Evolutionary conservation across 768 basidiomycete genomes (phyloP).

Genomic region (Tylopilus felleus): DNA sequence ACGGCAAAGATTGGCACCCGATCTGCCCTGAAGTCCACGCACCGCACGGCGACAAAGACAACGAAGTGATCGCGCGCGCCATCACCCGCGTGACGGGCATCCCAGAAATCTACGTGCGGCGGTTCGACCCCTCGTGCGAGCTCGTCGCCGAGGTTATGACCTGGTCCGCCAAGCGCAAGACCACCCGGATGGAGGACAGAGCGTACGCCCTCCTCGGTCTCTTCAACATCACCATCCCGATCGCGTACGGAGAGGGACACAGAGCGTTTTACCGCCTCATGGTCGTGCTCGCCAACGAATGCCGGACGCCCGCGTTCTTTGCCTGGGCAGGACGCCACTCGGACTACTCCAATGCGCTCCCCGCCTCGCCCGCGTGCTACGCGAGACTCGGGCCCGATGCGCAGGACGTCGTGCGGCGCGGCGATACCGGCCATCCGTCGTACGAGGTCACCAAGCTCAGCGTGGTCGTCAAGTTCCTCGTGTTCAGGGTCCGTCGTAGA

Average conservation of each 20-base stretch:
- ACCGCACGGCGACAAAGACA: slow-evolving; percentile 4
- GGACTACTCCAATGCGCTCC: slow-evolving; percentile 6
- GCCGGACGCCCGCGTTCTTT: slow-evolving; percentile 6
- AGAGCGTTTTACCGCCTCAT: slow-evolving; percentile 11
- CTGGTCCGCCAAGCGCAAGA: slow-evolving; percentile 9
- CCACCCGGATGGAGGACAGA: slow-evolving; percentile 6
- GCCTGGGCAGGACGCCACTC: slow-evolving; percentile 13
- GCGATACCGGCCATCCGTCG: slow-evolving; percentile 2
- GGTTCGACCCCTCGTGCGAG: slow-evolving; percentile 4
- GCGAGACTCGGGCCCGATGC: background rate
- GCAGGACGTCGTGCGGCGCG: background rate
- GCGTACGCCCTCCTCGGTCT: slow-evolving; percentile 13
- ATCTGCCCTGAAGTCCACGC: background rate
- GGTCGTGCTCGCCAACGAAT: slow-evolving; percentile 12
- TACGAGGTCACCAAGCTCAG: slow-evolving; percentile 17
- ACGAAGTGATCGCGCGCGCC: background rate
- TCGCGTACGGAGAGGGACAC: slow-evolving; percentile 8
- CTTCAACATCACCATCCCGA: slow-evolving; percentile 10
- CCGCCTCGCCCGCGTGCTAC: slow-evolving; percentile 8
- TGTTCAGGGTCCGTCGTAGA: slow-evolving; percentile 5
- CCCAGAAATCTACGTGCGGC: background rate
- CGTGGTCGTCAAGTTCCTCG: slow-evolving; percentile 9
- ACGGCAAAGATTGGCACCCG: slow-evolving; percentile 11
- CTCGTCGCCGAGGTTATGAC: slow-evolving; percentile 8
- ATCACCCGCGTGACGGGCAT: slow-evolving; percentile 8